A percentile compares a stretch with the other conserved stretches of the same genome.
phyloP scores from a whole-genome alignment of 495 filamentous ascomycete species.

The Penicillium bialowiezense region DNA sequence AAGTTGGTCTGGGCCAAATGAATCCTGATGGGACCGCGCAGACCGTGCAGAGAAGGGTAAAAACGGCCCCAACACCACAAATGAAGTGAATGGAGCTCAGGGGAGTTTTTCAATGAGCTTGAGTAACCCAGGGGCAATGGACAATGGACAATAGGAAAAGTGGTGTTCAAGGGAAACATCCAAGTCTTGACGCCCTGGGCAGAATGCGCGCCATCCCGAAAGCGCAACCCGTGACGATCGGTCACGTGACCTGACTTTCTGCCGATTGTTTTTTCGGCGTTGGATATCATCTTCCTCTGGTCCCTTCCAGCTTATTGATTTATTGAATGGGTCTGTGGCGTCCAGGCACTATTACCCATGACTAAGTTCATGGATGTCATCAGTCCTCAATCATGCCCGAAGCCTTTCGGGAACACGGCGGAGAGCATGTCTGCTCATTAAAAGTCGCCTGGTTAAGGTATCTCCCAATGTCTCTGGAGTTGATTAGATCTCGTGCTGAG shows the following conservation, averaged over 20 bases:
- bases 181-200: conserved; percentile 14
- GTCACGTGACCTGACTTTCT: conserved; percentile 39
- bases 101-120: neutral
- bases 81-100: neutral
- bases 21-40: conserved; percentile 34
- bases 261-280: conserved; percentile 11
- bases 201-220: conserved; percentile 37
- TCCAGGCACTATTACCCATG: conserved; percentile 18
- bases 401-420: conserved; percentile 40
- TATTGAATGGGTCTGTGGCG: conserved; percentile 11
- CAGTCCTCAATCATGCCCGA: conserved; percentile 41
- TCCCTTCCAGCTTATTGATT: neutral
- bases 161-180: conserved; percentile 8
- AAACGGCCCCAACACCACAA: conserved; percentile 3
- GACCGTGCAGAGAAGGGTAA: conserved; percentile 17
- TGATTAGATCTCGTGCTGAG: neutral
- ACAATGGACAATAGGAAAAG: neutral
- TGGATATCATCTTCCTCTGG: conserved; percentile 1
- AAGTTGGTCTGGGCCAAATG: conserved; percentile 20
- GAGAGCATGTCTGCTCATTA: conserved; percentile 20
- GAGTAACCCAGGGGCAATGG: neutral
- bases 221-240: conserved; percentile 39
- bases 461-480: neutral
- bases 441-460: neutral
- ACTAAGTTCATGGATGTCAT: conserved; percentile 52